A percentile compares a stretch with the other conserved stretches of the same genome.
Evolutionary conservation across 495 filamentous ascomycete genomes (phyloP).

Genomic region (Lichenothelia convexa): DNA sequence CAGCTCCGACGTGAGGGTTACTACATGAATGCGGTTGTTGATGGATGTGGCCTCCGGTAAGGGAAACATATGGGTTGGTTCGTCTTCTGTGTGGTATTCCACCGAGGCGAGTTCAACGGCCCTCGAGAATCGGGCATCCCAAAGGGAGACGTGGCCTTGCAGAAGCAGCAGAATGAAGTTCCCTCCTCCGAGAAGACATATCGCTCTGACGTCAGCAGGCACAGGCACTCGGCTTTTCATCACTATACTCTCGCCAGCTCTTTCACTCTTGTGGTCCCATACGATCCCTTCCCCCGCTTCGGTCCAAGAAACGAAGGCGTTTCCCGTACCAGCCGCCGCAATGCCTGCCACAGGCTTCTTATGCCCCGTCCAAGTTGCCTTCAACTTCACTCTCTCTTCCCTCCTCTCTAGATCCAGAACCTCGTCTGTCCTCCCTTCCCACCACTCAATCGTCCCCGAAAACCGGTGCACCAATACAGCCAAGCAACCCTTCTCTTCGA

Average conservation of each 20-base stretch:
- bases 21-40: constrained; percentile 40
- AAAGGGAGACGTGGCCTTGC: constrained; percentile 56
- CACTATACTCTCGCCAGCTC: constrained; percentile 33
- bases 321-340: constrained; percentile 61
- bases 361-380: constrained; percentile 67
- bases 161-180: constrained; percentile 69
- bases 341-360: constrained; percentile 65
- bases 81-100: constrained; percentile 44
- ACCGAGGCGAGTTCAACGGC: constrained; percentile 39
- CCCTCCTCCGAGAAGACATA: constrained; percentile 54
- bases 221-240: constrained; percentile 55
- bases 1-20: constrained; percentile 66
- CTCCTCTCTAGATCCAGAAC: constrained; percentile 65
- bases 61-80: constrained; percentile 65
- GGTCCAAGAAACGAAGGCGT: constrained; percentile 65
- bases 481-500: constrained; percentile 39
- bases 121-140: constrained; percentile 46
- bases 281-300: constrained; percentile 61
- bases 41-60: constrained; percentile 45
- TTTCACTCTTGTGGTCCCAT: constrained; percentile 48
- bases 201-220: constrained; percentile 62
- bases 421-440: constrained; percentile 56
- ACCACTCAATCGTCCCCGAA: constrained; percentile 68
- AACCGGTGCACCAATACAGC: constrained; percentile 73
- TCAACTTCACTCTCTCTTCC: constrained; percentile 37